These are phyloP conservation scores for Albizia julibrissin DNA, from an alignment of 306 rosid species.

Conservation along the genomic window DNA sequence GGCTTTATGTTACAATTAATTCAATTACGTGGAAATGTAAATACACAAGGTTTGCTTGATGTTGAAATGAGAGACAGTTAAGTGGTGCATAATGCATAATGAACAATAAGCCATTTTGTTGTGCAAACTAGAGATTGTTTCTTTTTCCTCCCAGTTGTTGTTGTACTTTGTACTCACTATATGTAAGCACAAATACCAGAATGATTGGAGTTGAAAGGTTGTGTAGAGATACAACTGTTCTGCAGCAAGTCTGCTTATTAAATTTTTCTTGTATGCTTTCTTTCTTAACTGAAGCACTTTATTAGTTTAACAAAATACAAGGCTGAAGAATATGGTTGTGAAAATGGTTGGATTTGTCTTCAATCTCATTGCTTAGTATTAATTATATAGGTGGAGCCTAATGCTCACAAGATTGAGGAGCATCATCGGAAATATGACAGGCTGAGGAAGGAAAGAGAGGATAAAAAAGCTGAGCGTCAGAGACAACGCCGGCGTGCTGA, in stretches of 20 bases:
- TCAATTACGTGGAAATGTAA: neutral
- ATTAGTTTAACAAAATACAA: neutral
- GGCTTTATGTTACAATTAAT: neutral
- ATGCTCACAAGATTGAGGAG: constrained; percentile 87
- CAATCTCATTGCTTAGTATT: constrained; percentile 30
- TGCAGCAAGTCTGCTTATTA: neutral
- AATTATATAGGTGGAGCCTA: constrained; percentile 75
- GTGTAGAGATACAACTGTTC: neutral
- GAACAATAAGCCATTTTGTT: neutral
- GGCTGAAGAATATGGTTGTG: neutral
- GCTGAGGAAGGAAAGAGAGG: constrained; percentile 80
- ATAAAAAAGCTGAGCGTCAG: constrained; percentile 59
- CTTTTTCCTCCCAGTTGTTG: neutral
- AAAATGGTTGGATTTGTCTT: constrained; percentile 20
- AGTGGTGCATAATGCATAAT: neutral
- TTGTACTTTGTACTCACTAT: neutral
- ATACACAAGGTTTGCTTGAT: neutral
- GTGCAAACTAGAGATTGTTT: neutral
- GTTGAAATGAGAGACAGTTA: neutral
- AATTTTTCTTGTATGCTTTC: neutral
- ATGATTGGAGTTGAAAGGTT: neutral
- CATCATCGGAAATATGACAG: constrained; percentile 93
- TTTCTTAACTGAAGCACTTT: neutral
- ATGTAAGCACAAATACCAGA: neutral
- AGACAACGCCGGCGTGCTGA: constrained; percentile 79